Evolutionary conservation across 1,284 basidiomycete species (phyloP), one percentile per base, ranked within the genome.

Genomic region (Vanrija sp.): DNA sequence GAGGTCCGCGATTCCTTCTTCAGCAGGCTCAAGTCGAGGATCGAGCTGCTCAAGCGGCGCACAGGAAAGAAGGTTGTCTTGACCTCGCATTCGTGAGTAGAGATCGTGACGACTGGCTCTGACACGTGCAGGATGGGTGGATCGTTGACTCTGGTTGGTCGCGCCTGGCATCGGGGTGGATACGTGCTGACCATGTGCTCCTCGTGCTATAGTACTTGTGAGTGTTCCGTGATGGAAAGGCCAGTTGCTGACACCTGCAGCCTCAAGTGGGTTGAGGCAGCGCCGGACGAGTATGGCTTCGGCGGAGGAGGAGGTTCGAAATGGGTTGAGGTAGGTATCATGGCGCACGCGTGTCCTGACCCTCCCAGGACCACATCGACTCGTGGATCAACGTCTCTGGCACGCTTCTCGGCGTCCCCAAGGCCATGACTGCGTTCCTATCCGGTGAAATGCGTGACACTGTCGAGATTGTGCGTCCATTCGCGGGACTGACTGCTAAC

Each of bases 391-490:
- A 88, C 55, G 85, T 97, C 57, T 91, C 87, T 2, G 95, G 95
- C 1, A 91, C 94, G 8, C 84, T 95, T 77, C 79, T 98, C 42
- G 79, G 81, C 46, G 81, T 82, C 0, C 78, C 91, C 3, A 98
- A 98, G 77, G 90, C 94, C 0, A 96, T 98, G 91, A 80, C 93
- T 0, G 94, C 95, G 4, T 91, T 98, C 72, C 79, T 98, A 28
- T 93, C 91, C 0, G 89, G 89, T 9, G 90, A 91, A 68, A 97
- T 97, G 94, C 86, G 87, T 73, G 91, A 98, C 66, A 98, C 94
- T 0, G 94, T 97, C 9, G 89, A 96, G 70, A 55, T 78, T 16
- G 74, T 73, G 28, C 58, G 70, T 59, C 23, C 16, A 28, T 55
- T 59, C 38, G 61, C 39, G 14, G 25, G 3, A 5, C 9, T 10